Evolutionary conservation across 192 early-diverging fungal genomes (phyloP).

Genomic region (Dissophora ornata): DNA sequence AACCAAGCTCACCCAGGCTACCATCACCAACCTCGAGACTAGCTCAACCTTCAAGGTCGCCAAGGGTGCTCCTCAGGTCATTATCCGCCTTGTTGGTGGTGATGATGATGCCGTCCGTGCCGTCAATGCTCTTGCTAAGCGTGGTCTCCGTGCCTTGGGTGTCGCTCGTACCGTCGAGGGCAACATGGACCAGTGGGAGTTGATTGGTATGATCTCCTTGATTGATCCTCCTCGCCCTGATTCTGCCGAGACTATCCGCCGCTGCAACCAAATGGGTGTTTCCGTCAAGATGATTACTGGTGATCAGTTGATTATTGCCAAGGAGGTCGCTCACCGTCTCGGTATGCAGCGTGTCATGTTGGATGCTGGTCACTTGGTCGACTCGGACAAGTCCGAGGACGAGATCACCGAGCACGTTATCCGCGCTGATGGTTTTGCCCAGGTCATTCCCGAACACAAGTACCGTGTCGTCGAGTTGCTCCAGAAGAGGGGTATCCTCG

Average conservation of each 20-base stretch:
- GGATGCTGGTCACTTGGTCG: slow-evolving; percentile 86
- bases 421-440: slow-evolving; percentile 95
- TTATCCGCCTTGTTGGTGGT: slow-evolving; percentile 83
- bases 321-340: slow-evolving; percentile 86
- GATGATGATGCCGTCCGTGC: slow-evolving; percentile 85
- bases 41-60: slow-evolving; percentile 85
- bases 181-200: slow-evolving; percentile 74
- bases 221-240: slow-evolving; percentile 86
- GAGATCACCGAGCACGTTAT: slow-evolving; percentile 85
- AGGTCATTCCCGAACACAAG: slow-evolving; percentile 99
- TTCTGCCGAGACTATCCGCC: slow-evolving; percentile 82
- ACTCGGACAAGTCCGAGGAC: slow-evolving; percentile 80
- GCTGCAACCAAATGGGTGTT: slow-evolving; percentile 83
- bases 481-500: slow-evolving; percentile 85
- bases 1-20: slow-evolving; percentile 89
- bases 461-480: slow-evolving; percentile 96
- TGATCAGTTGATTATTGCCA: slow-evolving; percentile 90
- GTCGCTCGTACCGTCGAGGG: slow-evolving; percentile 82
- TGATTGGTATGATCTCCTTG: slow-evolving; percentile 88
- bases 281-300: slow-evolving; percentile 94
- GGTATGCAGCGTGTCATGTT: slow-evolving; percentile 90
- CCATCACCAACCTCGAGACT: slow-evolving; percentile 74
- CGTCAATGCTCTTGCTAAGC: slow-evolving; percentile 85
- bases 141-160: slow-evolving; percentile 86
- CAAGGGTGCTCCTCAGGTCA: slow-evolving; percentile 96